Conservation (phyloP, 2,329 filamentous ascomycete genomes). For the Aspergillus chevalieri region DNA sequence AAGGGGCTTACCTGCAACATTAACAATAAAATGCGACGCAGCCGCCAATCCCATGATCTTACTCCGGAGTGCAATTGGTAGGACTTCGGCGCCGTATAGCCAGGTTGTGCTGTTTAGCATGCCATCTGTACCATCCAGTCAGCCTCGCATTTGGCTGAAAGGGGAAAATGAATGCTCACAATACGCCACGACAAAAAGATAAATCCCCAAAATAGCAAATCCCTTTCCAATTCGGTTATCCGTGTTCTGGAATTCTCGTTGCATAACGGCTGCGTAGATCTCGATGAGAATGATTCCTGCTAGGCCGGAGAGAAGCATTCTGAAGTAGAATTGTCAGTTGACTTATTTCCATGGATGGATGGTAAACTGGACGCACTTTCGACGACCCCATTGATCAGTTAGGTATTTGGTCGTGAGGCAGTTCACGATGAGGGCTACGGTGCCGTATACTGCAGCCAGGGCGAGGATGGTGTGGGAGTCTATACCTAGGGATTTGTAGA, state of each 20-base stretch:
- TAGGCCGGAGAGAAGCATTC: constrained; percentile 52
- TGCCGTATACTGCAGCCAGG: constrained; percentile 51
- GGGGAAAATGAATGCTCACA: neutral
- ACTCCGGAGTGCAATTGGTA: constrained; percentile 49
- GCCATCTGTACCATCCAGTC: constrained; percentile 30
- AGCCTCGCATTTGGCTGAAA: constrained; percentile 4
- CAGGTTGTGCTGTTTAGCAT: constrained; percentile 52
- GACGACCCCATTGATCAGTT: constrained; percentile 54
- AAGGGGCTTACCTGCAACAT: constrained; percentile 40
- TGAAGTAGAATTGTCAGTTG: constrained; percentile 14
- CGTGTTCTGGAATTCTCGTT: constrained; percentile 50
- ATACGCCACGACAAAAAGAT: constrained; percentile 48
- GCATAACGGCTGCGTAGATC: constrained; percentile 56
- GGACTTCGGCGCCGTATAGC: constrained; percentile 52
- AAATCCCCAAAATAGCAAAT: constrained; percentile 55
- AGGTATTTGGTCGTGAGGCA: constrained; percentile 47
- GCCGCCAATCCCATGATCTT: constrained; percentile 53
- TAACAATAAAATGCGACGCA: constrained; percentile 50
- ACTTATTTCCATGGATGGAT: neutral
- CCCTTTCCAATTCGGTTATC: constrained; percentile 53
- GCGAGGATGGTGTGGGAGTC: constrained; percentile 46
- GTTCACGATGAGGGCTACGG: constrained; percentile 48
- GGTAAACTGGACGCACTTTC: constrained; percentile 36
- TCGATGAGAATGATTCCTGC: constrained; percentile 50
- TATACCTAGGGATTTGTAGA: constrained; percentile 52